phyloP scores from a whole-genome alignment of 805 yeast species.

The Torulaspora indica region DNA sequence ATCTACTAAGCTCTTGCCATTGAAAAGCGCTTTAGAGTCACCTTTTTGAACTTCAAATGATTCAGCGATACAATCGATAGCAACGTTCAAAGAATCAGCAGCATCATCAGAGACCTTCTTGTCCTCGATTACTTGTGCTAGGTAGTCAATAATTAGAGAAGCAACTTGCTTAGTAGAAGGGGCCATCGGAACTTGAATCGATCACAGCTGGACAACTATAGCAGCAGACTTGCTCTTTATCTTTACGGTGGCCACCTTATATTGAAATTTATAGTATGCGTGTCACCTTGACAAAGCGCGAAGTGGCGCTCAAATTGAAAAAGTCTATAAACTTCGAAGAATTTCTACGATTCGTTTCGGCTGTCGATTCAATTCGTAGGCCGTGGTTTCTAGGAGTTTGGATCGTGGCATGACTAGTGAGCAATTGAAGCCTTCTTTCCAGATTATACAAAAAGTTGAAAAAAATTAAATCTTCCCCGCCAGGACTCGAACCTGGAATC shows the following conservation, averaged over 20 bases:
- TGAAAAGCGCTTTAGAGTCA: constrained; percentile 41
- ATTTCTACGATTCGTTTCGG: not conserved
- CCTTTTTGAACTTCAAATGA: constrained; percentile 67
- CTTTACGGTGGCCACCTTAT: not conserved
- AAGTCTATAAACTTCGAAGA: constrained; percentile 2
- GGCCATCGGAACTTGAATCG: constrained; percentile 35
- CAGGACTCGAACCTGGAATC: constrained; percentile 55
- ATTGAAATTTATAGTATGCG: constrained; percentile 1
- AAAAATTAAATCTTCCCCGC: constrained; percentile 41
- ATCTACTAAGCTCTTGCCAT: constrained; percentile 46
- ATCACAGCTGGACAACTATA: not conserved
- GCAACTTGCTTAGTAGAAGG: constrained; percentile 62
- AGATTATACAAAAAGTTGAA: no score
- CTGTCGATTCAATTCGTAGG: not conserved
- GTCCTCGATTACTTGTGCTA: constrained; percentile 52
- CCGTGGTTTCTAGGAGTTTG: no score
- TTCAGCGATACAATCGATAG: constrained; percentile 86
- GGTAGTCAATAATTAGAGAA: constrained; percentile 66
- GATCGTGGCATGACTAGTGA: not conserved
- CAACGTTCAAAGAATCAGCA: constrained; percentile 86
- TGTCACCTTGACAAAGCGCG: constrained; percentile 1
- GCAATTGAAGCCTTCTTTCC: not conserved
- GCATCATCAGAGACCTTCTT: constrained; percentile 73
- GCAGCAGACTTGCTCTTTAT: not conserved
- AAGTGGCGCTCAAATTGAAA: constrained; percentile 1